phyloP scores from a whole-genome alignment of 139 green algal species.

The Chlamydomonas sp. region DNA sequence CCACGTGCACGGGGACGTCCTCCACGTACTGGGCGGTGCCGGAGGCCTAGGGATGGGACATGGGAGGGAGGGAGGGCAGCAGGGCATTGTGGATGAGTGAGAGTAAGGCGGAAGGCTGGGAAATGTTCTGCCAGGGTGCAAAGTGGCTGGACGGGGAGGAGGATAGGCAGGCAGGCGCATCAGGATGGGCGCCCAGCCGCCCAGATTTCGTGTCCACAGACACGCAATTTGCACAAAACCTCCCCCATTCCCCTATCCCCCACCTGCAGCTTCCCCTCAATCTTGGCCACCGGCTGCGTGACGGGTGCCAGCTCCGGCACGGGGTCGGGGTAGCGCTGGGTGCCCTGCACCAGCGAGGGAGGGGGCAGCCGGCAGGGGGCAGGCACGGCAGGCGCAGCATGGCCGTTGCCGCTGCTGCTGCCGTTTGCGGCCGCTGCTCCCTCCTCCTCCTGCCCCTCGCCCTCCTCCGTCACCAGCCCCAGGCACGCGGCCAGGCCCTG shows the following conservation, averaged over 20 bases:
- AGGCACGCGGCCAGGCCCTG: slow-evolving; percentile 48
- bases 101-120: not conserved
- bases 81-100: not conserved
- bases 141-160: too few relatives aligned
- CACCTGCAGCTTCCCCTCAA: slow-evolving; percentile 59
- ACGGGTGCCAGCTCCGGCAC: slow-evolving; percentile 43
- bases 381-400: not conserved
- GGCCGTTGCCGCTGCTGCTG: not conserved
- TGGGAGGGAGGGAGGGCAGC: not conserved
- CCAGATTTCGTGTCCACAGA: slow-evolving; percentile 22
- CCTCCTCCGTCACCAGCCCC: not conserved
- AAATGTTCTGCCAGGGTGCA: too few relatives aligned
- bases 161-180: too few relatives aligned
- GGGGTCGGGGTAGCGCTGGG: slow-evolving; percentile 38
- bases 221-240: too few relatives aligned
- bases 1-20: slow-evolving; percentile 49
- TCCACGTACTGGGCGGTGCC: slow-evolving; percentile 72
- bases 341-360: slow-evolving; percentile 16
- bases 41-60: slow-evolving; percentile 52
- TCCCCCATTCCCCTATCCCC: not conserved
- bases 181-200: not conserved
- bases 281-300: slow-evolving; percentile 57
- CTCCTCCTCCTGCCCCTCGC: not conserved
- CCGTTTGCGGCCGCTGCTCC: not conserved
- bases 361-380: slow-evolving; percentile 33